Conservation (phyloP, 139 green algal genomes). For the Volvox africanus region DNA sequence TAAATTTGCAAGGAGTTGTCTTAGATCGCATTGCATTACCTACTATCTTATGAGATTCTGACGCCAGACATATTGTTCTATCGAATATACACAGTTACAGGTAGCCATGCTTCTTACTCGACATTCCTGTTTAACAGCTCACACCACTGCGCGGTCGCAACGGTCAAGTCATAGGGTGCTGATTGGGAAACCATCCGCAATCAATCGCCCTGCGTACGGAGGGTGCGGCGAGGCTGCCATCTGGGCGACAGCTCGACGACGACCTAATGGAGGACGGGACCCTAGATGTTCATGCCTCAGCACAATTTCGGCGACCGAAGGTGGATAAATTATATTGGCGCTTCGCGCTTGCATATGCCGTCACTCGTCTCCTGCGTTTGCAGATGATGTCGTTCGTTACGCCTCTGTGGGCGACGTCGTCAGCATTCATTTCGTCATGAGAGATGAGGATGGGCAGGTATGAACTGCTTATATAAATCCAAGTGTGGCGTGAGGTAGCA, state of each 20-base stretch:
- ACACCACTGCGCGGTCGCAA: not conserved
- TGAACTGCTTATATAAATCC: no score
- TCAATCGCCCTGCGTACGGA: not conserved
- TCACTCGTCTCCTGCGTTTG: not conserved
- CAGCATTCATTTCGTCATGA: constrained; percentile 69
- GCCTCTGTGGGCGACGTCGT: constrained; percentile 76
- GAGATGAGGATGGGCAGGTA: constrained; percentile 73
- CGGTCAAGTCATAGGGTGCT: not conserved
- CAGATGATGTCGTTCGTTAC: constrained; percentile 55
- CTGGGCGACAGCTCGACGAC: not conserved
- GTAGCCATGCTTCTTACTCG: not conserved
- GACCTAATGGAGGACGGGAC: not conserved
- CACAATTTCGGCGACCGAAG: not conserved
- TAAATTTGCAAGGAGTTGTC: no score
- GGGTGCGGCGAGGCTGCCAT: not conserved
- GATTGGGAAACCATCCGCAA: not conserved
- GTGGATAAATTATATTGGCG: not conserved
- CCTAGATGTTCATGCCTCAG: not conserved
- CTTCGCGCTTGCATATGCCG: not conserved
- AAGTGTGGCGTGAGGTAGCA: no score
- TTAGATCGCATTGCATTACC: no score
- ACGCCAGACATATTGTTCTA: no score
- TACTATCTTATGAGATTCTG: no score
- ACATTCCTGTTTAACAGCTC: not conserved
- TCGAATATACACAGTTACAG: no score